Evolutionary conservation across 805 yeast genomes (phyloP).

Genomic region (Osmozyma mogii): DNA sequence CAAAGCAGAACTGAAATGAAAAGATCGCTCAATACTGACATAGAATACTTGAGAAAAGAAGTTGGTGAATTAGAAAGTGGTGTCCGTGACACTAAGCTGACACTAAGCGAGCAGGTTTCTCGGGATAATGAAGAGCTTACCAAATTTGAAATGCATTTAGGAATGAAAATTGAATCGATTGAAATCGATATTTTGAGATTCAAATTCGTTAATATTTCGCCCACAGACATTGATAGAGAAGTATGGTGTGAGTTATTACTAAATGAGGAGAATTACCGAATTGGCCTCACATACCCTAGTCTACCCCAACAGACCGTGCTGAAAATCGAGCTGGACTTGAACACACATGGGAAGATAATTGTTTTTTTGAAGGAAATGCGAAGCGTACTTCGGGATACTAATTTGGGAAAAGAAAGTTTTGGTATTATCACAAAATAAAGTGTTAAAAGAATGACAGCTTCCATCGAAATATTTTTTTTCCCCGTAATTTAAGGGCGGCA

Average conservation of each 20-base stretch:
- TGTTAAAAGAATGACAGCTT: too few species aligned
- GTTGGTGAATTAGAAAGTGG: conserved; percentile 23
- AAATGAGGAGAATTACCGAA: conserved; percentile 19
- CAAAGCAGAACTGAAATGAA: conserved; percentile 23
- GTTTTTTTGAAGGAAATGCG: background rate
- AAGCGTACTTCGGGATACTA: background rate
- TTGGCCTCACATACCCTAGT: conserved; percentile 9
- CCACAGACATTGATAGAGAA: conserved; percentile 32
- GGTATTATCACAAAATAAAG: too few species aligned
- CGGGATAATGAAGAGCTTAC: conserved; percentile 45
- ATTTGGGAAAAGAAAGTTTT: too few species aligned
- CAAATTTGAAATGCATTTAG: conserved; percentile 46
- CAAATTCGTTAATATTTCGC: conserved; percentile 41
- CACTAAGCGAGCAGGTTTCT: conserved; percentile 35
- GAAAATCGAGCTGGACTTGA: conserved; percentile 6
- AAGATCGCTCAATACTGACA: conserved; percentile 12
- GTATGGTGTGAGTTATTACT: conserved; percentile 41
- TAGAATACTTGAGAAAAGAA: conserved; percentile 24
- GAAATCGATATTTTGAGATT: conserved; percentile 40
- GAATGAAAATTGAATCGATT: conserved; percentile 46
- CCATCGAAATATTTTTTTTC: too few species aligned
- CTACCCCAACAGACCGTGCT: conserved; percentile 6
- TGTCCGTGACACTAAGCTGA: conserved; percentile 22
- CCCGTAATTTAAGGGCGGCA: too few species aligned
- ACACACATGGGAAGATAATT: conserved; percentile 6